Percentiles rank a stretch among this genome's conserved stretches.
These are phyloP conservation scores for Triticum turgidum DNA, from an alignment of 176 grass and related monocot species.

Conservation along the genomic window DNA sequence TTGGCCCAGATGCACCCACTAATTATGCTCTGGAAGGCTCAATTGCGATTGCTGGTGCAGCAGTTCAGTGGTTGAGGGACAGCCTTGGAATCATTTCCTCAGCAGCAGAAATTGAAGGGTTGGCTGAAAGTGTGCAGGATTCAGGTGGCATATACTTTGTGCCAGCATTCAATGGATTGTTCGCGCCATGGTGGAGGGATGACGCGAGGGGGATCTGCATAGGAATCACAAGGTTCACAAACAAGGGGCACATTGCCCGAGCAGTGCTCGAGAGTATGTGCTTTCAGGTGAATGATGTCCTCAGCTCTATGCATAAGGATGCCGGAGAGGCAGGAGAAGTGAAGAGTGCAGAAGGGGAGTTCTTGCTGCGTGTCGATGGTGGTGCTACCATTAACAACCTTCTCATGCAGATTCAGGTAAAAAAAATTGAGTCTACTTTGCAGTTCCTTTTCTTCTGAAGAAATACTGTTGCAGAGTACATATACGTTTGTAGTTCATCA, in stretches of 20 bases:
- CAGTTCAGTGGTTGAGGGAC: conserved; percentile 92
- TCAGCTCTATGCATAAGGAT: conserved; percentile 92
- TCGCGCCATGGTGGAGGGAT: conserved; percentile 95
- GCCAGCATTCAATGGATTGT: conserved; percentile 86
- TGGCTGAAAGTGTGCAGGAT: conserved; percentile 64
- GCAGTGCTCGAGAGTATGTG: conserved; percentile 90
- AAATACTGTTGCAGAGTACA: not conserved
- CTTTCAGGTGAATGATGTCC: conserved; percentile 95
- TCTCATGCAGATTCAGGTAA: conserved; percentile 96
- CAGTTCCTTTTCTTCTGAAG: not conserved
- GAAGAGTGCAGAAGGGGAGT: conserved; percentile 50
- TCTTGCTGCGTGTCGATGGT: conserved; percentile 84
- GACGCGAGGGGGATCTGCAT: conserved; percentile 74
- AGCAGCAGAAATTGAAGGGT: conserved; percentile 61
- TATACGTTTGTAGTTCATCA: no score
- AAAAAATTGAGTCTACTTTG: no score
- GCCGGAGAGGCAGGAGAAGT: conserved; percentile 60
- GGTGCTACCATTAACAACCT: conserved; percentile 86
- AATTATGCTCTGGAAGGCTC: conserved; percentile 93
- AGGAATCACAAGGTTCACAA: conserved; percentile 92
- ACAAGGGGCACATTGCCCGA: conserved; percentile 74
- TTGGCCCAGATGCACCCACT: conserved; percentile 51
- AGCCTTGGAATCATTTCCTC: conserved; percentile 64
- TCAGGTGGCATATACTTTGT: conserved; percentile 89
- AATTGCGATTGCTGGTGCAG: conserved; percentile 93